phyloP scores from a whole-genome alignment of 169 alveolate genomes.

The Plasmodium billcollinsi region DNA sequence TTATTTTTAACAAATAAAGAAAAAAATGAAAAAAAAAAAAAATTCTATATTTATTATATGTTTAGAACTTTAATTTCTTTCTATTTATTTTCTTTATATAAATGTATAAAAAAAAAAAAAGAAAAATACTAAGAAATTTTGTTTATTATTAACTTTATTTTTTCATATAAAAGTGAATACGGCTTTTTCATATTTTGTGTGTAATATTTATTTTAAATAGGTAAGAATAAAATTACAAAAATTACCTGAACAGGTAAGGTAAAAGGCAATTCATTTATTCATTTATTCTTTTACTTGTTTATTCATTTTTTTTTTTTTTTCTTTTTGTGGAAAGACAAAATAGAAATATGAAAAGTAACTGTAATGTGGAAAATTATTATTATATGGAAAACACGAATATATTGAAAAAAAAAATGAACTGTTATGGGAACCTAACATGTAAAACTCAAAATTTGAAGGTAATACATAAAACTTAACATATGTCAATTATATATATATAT shows the following conservation, averaged over 20 bases:
- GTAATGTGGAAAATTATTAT: no score
- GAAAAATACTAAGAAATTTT: background rate
- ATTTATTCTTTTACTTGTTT: constrained; percentile 2
- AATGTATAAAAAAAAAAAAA: background rate
- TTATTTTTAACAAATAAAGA: constrained; percentile 9
- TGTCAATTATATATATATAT: no score
- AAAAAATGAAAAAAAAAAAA: background rate
- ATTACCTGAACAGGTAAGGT: no score
- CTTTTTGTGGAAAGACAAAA: background rate
- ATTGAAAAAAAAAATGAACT: no score
- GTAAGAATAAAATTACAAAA: background rate
- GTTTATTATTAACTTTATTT: background rate
- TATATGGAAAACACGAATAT: no score
- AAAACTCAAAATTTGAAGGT: no score
- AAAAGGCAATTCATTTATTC: constrained; percentile 3
- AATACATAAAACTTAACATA: no score
- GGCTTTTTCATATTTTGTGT: background rate
- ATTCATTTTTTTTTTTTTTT: background rate
- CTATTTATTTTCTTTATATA: no score
- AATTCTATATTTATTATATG: no score
- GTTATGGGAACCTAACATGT: no score
- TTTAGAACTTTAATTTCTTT: no score
- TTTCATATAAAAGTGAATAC: background rate
- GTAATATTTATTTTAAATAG: background rate
- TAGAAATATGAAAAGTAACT: no score